Base-by-base conservation (phyloP, 169 alveolate species). In the Eimeria necatrix region DNA sequence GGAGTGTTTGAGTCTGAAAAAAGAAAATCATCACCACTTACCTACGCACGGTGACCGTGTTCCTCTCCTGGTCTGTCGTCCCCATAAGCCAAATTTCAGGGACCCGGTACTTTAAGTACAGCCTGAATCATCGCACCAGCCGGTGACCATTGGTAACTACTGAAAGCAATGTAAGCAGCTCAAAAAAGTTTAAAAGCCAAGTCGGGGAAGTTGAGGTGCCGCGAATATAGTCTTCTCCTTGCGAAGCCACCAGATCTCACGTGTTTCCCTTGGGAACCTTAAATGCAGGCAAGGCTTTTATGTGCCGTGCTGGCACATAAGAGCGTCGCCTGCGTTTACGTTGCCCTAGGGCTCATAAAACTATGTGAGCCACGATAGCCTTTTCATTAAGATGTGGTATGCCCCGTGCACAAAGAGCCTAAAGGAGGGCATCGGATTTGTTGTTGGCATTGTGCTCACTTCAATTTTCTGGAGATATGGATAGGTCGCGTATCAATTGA, bases 11-110 rank as follows among this genome's bases (percentile, higher is more conserved):
- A 59, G 41, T 32, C 2, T 32, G 41, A 0, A 32, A 32, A 16
- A 59, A n/a, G 70, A 32, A 32, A 32, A 32, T 32, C 41, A 32
- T 32, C 41, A 32, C 83, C 14, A 41, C 73, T 16, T 83, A 83
- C 91, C 91, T 83, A 51, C 91, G 51, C 51, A 83, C 91, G 70
- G 91, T 83, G 22, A 83, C 91, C 18, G 91, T 83, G 73, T 56
- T 83, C 91, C 74, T 83, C 18, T 53, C 91, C 26, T 83, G 91
- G 53, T 83, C 91, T 83, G 91, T 83, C 56, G 41, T 8, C 8
- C 91, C 91, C 74, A 83, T 52, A 4, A 83, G 51, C 91, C 91
- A 83, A 48, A 83, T 24, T 22, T 83, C 91, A 16, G 91, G 91
- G 7, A 74, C 53, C 46, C 91, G 91, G 74, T 83, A 26, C 10